Conservation (phyloP, 257 asterid species). For the Verbena officinalis region DNA sequence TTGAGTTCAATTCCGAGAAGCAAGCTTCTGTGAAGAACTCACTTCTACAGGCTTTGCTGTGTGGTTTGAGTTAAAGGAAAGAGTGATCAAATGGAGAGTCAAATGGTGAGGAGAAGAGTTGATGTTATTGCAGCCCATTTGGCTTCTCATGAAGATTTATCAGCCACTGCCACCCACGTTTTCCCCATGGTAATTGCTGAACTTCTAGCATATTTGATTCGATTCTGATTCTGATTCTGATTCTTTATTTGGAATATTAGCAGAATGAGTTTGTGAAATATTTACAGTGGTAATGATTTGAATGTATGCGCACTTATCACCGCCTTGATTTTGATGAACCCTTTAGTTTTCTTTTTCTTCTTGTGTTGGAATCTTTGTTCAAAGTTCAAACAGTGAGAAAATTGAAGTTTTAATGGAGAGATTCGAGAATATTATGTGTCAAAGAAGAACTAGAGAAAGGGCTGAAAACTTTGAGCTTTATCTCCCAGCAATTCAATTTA, state of each 20-base stretch:
- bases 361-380: not conserved
- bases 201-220: not conserved
- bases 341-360: not conserved
- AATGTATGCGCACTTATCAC: not conserved
- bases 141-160: slow-evolving; percentile 57
- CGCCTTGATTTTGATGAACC: not conserved
- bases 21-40: not conserved
- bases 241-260: not conserved
- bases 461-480: not conserved
- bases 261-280: not conserved
- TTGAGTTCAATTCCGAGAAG: slow-evolving; percentile 13
- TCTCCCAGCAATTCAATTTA: too few relatives aligned
- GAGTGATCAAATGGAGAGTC: slow-evolving; percentile 57
- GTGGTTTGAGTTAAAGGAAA: not conserved
- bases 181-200: slow-evolving; percentile 64
- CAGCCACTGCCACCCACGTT: slow-evolving; percentile 69
- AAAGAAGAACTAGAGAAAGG: not conserved
- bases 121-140: slow-evolving; percentile 63
- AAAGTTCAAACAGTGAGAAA: not conserved
- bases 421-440: not conserved
- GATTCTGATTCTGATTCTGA: not conserved
- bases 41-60: slow-evolving; percentile 17
- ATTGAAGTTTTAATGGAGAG: not conserved
- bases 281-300: not conserved
- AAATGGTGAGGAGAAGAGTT: slow-evolving; percentile 57